Base-by-base conservation (phyloP, 202 grass and related monocot species). In the Zizania palustris region DNA sequence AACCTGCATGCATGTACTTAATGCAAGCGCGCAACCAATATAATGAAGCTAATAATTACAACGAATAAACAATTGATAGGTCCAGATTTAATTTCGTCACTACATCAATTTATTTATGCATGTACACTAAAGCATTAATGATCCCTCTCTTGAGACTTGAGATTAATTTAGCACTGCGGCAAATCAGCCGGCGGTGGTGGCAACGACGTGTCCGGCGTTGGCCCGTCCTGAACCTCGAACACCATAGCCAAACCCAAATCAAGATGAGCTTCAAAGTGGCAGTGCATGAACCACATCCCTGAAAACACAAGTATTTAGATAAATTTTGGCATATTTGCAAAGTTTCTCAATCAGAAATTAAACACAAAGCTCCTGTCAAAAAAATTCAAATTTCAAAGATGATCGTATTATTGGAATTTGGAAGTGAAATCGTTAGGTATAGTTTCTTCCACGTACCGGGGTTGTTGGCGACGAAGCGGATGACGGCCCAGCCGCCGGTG, bases 261-360 rank as follows among this genome's bases (percentile, higher is more conserved):
- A 40, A 97, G 67, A 84, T 97, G 93, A 12, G 68, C n/a, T 10
- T 97, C 90, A 33, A 93, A 80, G 70, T 97, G 93, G 69, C 93
- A 97, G 33, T 97, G 93, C 90, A 90, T 82, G 46, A 84, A 80
- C 90, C 90, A 97, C 61, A 97, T 82, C 63, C 93, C 93, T 88
- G 69, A 5, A 86, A 22, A 51, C 1, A 28, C 7, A 56, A 14
- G 14, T 15, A 22, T 39, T 3, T 16, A 41, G 2, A 16, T 38
- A 14, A 11, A 28, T 28, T 5, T 4, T 7, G 7, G 5, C 5
- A 16, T 7, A 34, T 46, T 8, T 0, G 5, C 9, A 38, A 33
- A 19, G 20, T 11, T 21, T 11, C 8, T 42, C 63, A 6, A 21
- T 28, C 28, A 28, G 28, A 28, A 28, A 28, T 28, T 28, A 28